Evolutionary conservation across 768 basidiomycete genomes (phyloP).

Genomic region (Phallus indusiatus): DNA sequence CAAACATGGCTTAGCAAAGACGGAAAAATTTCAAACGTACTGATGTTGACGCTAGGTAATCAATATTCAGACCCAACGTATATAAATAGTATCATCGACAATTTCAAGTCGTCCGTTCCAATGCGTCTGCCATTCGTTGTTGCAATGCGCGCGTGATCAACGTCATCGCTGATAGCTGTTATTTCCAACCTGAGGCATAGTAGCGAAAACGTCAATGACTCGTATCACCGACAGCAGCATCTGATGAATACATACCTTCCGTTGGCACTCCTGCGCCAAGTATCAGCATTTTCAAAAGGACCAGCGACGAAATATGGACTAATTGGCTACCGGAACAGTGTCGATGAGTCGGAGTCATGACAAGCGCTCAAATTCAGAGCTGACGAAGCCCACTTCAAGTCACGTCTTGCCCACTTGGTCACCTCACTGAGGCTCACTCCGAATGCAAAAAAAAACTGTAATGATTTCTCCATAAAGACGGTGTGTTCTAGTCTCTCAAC

Average conservation of each 20-base stretch:
- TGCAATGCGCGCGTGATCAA: constrained; percentile 99
- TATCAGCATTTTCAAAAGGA: constrained; percentile 99
- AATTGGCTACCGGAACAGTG: constrained; percentile 61
- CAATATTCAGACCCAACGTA: constrained; percentile 99
- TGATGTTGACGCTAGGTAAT: constrained; percentile 97
- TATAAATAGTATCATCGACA: constrained; percentile 99
- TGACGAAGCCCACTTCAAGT: no score
- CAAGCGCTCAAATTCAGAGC: no score
- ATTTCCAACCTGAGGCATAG: constrained; percentile 99
- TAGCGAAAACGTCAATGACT: constrained; percentile 96
- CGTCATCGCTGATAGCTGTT: constrained; percentile 94
- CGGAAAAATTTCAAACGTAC: constrained; percentile 40
- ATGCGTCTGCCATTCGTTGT: constrained; percentile 95
- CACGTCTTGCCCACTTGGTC: no score
- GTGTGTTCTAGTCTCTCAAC: no score
- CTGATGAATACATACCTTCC: constrained; percentile 98
- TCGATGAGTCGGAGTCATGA: no score
- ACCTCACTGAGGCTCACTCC: no score
- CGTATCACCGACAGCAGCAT: constrained; percentile 98
- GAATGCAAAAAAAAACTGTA: no score
- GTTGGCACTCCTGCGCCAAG: constrained; percentile 98
- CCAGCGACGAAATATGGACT: constrained; percentile 94
- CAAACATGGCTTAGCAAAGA: constrained; percentile 9
- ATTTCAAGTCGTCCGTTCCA: constrained; percentile 98
- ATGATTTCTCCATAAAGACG: no score